Base-by-base conservation (phyloP, 202 grass and related monocot genomes). In the Miscanthus sacchariflorus region DNA sequence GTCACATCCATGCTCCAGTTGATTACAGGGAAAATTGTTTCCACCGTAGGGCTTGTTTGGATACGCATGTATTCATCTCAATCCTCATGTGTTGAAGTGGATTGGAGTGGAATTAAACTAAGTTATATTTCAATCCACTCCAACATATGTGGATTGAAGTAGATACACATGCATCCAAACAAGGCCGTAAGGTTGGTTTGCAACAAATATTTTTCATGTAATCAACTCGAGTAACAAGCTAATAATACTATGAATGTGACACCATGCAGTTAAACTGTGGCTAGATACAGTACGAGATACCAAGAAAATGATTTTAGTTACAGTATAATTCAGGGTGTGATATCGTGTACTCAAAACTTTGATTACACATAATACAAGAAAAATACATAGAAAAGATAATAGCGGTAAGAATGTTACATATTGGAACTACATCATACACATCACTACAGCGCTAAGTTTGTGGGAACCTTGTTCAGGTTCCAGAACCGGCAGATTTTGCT, bases 371-470 rank as follows among this genome's bases (percentile, higher is more conserved):
- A 61, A 5, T 14, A n/a, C 77, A 81, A 28, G 15, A 90, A 77
- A 75, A 76, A 40, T 2, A 71, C 4, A 6, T 1, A 15, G 25
- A 72, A 84, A 68, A 8, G 54, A 28, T 17, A 30, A 89, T 21
- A 77, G 71, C 14, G 1, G 45, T 5, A 65, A 83, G 6, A 28
- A 79, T 63, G 9, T 67, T 82, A 52, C 66, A 72, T 65, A 13
- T 66, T 65, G 42, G 7, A 82, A 77, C 63, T 69, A 46, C 67
- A 81, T 81, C 25, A 1, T 70, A 77, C 15, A 82, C 13, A 70
- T 1, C n/a, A 81, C 21, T 63, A 21, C 78, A 82, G 4, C 6
- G 0, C 35, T 21, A 40, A 8, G 9, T 65, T 70, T 76, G 36
- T 27, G 46, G 38, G 13, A 77, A 61, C 40, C 21, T 2, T 64